Conservation (phyloP, 1,284 basidiomycete genomes). For the Microbotryum silenes-acaulis region DNA sequence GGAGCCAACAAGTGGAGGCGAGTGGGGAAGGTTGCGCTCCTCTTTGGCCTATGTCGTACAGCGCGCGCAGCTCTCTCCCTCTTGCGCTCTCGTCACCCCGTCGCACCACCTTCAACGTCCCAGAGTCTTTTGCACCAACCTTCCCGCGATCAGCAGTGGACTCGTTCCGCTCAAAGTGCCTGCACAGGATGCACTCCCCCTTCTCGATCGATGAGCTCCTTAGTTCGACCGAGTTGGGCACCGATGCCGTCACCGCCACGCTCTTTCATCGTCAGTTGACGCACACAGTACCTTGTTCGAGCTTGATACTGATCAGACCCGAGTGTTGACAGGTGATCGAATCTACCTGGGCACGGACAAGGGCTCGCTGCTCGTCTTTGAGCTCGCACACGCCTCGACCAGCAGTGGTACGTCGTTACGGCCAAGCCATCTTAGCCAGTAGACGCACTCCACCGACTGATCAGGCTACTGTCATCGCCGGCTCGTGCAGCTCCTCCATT, state of each 20-base stretch:
- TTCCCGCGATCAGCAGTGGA: too few species aligned
- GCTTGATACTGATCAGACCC: too few species aligned
- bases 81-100: too few species aligned
- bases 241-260: conserved; percentile 16
- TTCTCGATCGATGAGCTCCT: conserved; percentile 24
- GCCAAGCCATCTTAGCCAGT: too few species aligned
- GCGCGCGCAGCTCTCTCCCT: too few species aligned
- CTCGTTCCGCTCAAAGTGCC: too few species aligned
- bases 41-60: too few species aligned
- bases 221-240: conserved; percentile 13
- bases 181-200: conserved; percentile 12
- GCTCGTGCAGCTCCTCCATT: conserved; percentile 15
- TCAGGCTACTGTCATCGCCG: not conserved
- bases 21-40: too few species aligned
- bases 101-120: too few species aligned
- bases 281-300: not conserved
- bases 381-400: conserved; percentile 13
- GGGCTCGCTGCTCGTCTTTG: conserved; percentile 26
- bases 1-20: too few species aligned
- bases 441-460: too few species aligned
- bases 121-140: too few species aligned
- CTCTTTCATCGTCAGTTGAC: conserved; percentile 20
- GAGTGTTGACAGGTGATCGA: conserved; percentile 17
- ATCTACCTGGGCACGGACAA: conserved; percentile 27
- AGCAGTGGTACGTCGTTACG: conserved; percentile 2